Evolutionary conservation across 495 filamentous ascomycete genomes (phyloP).

Genomic region (Penicillium lividum): DNA sequence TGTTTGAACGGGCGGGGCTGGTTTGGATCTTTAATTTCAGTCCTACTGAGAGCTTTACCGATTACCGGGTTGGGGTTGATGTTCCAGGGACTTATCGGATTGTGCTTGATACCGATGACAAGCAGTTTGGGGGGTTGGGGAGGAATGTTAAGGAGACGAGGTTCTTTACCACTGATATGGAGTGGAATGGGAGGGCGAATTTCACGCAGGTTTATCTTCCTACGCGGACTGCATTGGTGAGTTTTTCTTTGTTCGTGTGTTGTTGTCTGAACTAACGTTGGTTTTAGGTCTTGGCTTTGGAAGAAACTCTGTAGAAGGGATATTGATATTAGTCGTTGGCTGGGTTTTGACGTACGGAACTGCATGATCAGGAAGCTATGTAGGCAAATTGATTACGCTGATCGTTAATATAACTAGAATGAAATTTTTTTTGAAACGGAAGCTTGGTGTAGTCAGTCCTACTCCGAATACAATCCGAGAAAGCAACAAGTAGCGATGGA

Average conservation of each 20-base stretch:
- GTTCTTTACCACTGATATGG: conserved; percentile 87
- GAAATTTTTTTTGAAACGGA: neutral
- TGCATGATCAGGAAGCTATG: neutral
- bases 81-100: conserved; percentile 81
- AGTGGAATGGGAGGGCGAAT: conserved; percentile 87
- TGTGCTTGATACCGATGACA: conserved; percentile 78
- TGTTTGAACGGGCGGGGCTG: conserved; percentile 89
- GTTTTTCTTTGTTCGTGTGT: conserved; percentile 31
- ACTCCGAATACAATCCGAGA: too few species aligned
- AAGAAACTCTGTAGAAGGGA: conserved; percentile 42
- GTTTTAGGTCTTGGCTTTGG: conserved; percentile 52
- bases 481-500: too few species aligned
- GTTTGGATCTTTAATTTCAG: conserved; percentile 98
- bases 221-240: conserved; percentile 80
- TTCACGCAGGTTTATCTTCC: conserved; percentile 93
- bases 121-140: conserved; percentile 76
- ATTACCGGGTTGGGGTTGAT: conserved; percentile 91
- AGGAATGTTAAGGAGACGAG: conserved; percentile 73
- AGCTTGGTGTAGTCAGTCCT: neutral
- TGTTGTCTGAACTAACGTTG: conserved; percentile 1
- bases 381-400: neutral
- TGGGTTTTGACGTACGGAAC: neutral
- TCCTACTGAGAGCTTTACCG: conserved; percentile 80
- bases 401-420: conserved; percentile 5
- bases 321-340: neutral